Conservation (phyloP, 2,329 filamentous ascomycete species). For the Cercospora zeina region DNA sequence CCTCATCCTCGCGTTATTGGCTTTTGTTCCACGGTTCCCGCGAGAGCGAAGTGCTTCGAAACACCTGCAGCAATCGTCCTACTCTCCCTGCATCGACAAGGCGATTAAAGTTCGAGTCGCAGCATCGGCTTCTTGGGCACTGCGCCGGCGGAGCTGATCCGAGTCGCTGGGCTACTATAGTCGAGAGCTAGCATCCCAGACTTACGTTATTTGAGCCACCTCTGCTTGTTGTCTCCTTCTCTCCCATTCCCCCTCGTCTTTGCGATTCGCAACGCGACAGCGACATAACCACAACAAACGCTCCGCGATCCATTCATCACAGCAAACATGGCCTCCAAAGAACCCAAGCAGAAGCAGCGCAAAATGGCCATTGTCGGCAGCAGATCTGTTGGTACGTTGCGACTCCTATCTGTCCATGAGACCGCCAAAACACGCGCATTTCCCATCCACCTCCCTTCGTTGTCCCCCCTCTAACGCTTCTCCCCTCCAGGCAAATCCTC, state of each 20-base stretch:
- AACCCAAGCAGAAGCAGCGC: constrained; percentile 76
- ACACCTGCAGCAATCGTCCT: background rate
- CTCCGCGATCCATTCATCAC: background rate
- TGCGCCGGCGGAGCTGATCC: constrained; percentile 3
- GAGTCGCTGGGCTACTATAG: constrained; percentile 1
- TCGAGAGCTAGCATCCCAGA: background rate
- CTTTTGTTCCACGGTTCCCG: background rate
- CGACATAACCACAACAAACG: background rate
- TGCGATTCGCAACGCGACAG: background rate
- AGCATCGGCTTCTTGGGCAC: background rate
- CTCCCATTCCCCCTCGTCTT: background rate
- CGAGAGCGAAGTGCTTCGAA: background rate
- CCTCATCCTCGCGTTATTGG: background rate
- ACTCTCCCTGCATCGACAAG: background rate
- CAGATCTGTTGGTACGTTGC: constrained; percentile 75
- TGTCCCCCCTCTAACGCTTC: background rate
- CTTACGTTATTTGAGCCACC: background rate
- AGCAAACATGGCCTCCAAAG: constrained; percentile 50
- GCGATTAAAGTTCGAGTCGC: background rate
- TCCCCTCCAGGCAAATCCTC: constrained; percentile 82
- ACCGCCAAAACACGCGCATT: constrained; percentile 14
- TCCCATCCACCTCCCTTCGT: background rate
- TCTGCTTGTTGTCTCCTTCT: background rate
- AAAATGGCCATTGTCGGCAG: constrained; percentile 96
- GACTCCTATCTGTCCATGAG: too few relatives aligned